Conservation (phyloP, 371 early-diverging fungal species). For the Chytridium lagenaria region DNA sequence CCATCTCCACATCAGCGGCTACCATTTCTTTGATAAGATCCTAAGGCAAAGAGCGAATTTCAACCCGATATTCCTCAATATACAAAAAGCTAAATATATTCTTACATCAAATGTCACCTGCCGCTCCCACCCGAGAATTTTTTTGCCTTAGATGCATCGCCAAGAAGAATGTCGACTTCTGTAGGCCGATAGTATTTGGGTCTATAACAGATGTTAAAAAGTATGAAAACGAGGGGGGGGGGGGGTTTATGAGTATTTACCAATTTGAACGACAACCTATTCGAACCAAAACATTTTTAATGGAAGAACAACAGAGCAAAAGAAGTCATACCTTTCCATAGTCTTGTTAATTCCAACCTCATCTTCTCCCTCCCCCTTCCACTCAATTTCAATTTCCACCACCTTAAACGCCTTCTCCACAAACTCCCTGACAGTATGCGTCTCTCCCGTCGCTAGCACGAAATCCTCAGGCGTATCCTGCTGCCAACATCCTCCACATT, state of each 20-base stretch:
- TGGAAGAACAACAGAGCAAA: neutral
- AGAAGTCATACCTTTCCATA: slow-evolving; percentile 62
- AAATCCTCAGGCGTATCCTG: slow-evolving; percentile 80
- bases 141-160: slow-evolving; percentile 80
- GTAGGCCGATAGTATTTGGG: slow-evolving; percentile 86
- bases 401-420: slow-evolving; percentile 80
- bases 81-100: neutral
- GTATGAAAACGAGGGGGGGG: neutral
- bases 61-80: too few species aligned
- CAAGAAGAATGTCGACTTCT: slow-evolving; percentile 82
- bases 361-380: slow-evolving; percentile 79
- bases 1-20: slow-evolving; percentile 32
- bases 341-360: slow-evolving; percentile 74
- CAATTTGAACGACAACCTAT: slow-evolving; percentile 57
- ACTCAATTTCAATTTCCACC: slow-evolving; percentile 71
- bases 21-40: slow-evolving; percentile 45
- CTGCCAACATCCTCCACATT: slow-evolving; percentile 89
- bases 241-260: slow-evolving; percentile 5
- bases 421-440: slow-evolving; percentile 83
- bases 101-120: slow-evolving; percentile 72
- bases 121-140: slow-evolving; percentile 73
- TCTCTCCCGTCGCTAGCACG: slow-evolving; percentile 85
- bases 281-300: neutral
- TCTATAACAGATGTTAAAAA: too few species aligned
- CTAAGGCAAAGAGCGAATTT: too few species aligned